These are phyloP conservation scores for Dunaliella sp. DNA, from an alignment of 139 green algal genomes.

Conservation along the genomic window DNA sequence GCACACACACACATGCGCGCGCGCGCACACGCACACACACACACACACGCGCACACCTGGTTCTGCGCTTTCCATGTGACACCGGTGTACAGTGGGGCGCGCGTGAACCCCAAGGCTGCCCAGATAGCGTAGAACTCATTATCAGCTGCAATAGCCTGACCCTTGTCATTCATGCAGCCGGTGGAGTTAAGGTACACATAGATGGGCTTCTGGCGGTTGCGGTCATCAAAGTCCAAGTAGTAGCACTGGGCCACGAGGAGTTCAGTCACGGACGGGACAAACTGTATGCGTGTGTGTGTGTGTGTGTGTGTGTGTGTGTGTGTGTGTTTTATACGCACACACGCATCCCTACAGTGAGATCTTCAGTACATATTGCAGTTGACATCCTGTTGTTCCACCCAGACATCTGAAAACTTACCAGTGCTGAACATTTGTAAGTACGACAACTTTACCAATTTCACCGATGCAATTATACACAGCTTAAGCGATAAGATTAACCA, in stretches of 20 bases:
- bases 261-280: conserved; percentile 82
- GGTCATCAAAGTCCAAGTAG: conserved; percentile 76
- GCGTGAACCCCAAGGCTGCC: conserved; percentile 61
- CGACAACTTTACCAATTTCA: no score
- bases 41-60: conserved; percentile 34
- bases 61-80: conserved; percentile 67
- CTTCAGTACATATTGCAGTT: no score
- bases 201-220: conserved; percentile 73
- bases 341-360: no score
- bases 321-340: no score
- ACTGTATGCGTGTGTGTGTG: conserved; percentile 43
- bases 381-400: no score
- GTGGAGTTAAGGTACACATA: conserved; percentile 91
- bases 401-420: no score
- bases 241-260: conserved; percentile 85
- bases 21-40: no score
- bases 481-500: no score
- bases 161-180: conserved; percentile 66
- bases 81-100: conserved; percentile 60
- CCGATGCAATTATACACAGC: no score
- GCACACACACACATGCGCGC: no score
- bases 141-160: conserved; percentile 37
- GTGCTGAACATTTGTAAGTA: no score
- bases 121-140: conserved; percentile 72
- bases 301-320: no score